phyloP scores from a whole-genome alignment of 192 early-diverging fungal species.

The Coemansia nantahalensis region DNA sequence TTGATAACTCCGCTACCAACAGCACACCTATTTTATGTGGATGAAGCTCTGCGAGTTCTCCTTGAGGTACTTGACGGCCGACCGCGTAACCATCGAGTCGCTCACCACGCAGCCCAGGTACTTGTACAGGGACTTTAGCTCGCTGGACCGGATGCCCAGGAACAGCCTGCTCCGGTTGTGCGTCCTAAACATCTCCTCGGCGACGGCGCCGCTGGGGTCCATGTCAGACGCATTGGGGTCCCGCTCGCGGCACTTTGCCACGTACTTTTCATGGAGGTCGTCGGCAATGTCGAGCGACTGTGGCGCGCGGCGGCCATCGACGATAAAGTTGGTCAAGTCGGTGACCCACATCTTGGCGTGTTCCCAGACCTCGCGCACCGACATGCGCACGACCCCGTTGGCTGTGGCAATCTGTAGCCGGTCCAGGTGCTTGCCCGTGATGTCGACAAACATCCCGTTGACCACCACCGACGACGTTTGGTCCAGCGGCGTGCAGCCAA shows the following conservation, averaged over 20 bases:
- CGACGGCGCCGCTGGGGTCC: constrained; percentile 8
- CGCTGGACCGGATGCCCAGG: constrained; percentile 26
- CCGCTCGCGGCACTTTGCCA: background rate
- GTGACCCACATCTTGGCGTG: constrained; percentile 11
- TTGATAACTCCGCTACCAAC: too few species aligned
- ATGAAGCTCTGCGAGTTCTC: constrained; percentile 24
- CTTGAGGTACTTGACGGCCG: constrained; percentile 2
- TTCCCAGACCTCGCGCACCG: background rate
- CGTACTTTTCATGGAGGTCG: constrained; percentile 11
- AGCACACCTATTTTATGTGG: background rate
- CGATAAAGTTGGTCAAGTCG: constrained; percentile 6
- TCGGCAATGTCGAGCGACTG: constrained; percentile 15
- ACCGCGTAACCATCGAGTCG: background rate
- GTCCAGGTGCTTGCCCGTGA: constrained; percentile 4
- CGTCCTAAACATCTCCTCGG: constrained; percentile 13
- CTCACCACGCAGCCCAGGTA: constrained; percentile 22
- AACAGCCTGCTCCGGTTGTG: constrained; percentile 15
- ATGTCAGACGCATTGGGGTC: background rate
- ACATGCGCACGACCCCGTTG: constrained; percentile 1
- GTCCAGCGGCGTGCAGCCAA: constrained; percentile 6
- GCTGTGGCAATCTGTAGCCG: constrained; percentile 7
- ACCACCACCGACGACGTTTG: background rate
- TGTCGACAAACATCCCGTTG: constrained; percentile 4
- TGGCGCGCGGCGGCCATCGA: background rate
- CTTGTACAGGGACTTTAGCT: constrained; percentile 25